Conservation (phyloP, 208 protist species). For the Acanthamoeba castellanii region DNA sequence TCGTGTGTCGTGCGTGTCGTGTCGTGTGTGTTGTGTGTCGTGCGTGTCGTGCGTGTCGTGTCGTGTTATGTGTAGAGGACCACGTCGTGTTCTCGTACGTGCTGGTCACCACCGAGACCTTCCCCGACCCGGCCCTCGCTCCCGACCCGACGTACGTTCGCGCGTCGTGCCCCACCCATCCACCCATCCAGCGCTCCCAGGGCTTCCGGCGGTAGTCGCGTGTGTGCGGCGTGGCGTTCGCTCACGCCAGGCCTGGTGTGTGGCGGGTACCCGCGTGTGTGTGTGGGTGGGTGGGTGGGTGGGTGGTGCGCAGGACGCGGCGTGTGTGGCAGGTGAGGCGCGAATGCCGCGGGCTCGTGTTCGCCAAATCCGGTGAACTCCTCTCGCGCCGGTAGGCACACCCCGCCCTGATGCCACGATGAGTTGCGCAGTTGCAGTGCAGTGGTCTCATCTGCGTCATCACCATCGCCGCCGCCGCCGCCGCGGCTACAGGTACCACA, state of each 20-base stretch:
- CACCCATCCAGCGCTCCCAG: no score
- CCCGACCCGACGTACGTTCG: neutral
- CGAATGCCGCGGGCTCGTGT: constrained; percentile 23
- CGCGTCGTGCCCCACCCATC: no score
- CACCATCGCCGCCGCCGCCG: neutral
- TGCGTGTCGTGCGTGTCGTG: neutral
- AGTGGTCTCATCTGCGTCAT: no score
- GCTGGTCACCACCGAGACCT: constrained; percentile 4
- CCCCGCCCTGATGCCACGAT: neutral
- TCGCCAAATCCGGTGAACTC: constrained; percentile 11
- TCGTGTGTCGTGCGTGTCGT: neutral
- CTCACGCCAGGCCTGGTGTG: neutral
- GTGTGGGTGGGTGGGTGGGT: neutral
- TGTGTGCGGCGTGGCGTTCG: no score
- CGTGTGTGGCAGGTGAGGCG: neutral
- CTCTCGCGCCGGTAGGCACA: neutral
- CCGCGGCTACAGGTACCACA: neutral
- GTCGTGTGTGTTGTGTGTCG: neutral
- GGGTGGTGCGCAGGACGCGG: neutral
- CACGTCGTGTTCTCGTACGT: constrained; percentile 52
- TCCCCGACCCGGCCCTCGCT: neutral
- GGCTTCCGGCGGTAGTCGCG: no score
- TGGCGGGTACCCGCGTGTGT: neutral
- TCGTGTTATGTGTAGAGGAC: constrained; percentile 2
- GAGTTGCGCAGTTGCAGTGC: no score